phyloP scores from a whole-genome alignment of 371 early-diverging fungal genomes.

The Fennellomyces sp. region DNA sequence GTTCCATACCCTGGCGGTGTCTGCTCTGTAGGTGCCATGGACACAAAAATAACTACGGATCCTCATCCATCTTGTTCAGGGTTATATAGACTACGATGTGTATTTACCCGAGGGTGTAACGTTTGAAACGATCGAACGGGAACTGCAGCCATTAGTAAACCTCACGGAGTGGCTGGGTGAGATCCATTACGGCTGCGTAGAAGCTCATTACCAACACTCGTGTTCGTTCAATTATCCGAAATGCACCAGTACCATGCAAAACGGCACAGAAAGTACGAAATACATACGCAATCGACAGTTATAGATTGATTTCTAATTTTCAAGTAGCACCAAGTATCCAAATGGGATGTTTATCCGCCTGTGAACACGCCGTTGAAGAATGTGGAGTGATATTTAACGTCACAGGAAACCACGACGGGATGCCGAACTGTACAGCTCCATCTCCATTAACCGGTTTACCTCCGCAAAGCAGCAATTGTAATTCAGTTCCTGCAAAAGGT shows the following conservation, averaged over 20 bases:
- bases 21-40: conserved; percentile 10
- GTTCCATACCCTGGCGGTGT: conserved; percentile 11
- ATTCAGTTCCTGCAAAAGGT: conserved; percentile 28
- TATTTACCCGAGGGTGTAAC: conserved; percentile 25
- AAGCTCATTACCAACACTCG: conserved; percentile 38
- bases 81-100: conserved; percentile 34
- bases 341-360: conserved; percentile 54
- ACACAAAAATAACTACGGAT: conserved; percentile 48
- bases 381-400: conserved; percentile 43
- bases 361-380: conserved; percentile 27
- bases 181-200: conserved; percentile 37
- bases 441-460: conserved; percentile 25
- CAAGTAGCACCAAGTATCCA: conserved; percentile 8
- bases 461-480: conserved; percentile 42
- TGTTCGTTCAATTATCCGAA: conserved; percentile 40
- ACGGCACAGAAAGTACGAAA: conserved; percentile 4
- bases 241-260: conserved; percentile 23
- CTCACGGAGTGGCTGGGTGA: conserved; percentile 8
- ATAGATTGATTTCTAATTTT: too few species aligned
- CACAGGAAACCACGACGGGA: conserved; percentile 21
- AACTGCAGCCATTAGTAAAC: conserved; percentile 13
- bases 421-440: conserved; percentile 50
- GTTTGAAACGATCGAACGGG: conserved; percentile 24
- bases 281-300: neutral
- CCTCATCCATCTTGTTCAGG: conserved; percentile 37